Evolutionary conservation across 116 monocot species (phyloP), one percentile per base, ranked within the genome.

Genomic region (Zostera marina): DNA sequence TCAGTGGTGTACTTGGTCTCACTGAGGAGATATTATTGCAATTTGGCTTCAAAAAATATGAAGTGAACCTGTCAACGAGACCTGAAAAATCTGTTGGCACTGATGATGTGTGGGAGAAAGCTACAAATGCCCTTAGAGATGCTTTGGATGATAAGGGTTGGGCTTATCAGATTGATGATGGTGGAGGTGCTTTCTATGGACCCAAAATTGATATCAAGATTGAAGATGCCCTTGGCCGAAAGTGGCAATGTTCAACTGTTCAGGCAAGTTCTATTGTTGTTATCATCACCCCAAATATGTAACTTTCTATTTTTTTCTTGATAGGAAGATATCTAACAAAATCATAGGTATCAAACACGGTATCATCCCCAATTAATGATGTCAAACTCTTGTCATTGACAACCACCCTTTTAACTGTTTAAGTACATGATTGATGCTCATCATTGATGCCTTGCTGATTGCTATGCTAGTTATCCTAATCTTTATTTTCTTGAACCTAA

Each of bases 161-260:
- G 94, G 68, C 68, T 11, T 94, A 94, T 72, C 76, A 94, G 64
- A 72, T 88, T 58, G 88, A 94, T 67, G 84, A 87, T 70, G 93
- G 93, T 68, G 93, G 93, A 46, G 93, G 93, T 69, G 93, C 93
- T 38, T 93, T 93, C 66, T 93, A 93, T 74, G 93, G 93, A 45
- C 93, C 93, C 21, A 93, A 93, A 60, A 88, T 93, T 54, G 93
- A 93, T 72, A 68, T 93, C 22, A 93, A 93, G 72, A 88, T 93
- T 64, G 79, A 93, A 71, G 93, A 93, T 77, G 84, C 88, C 54
- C 79, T 93, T 68, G 81, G 84, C 58, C 77, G 93, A 62, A 93
- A 93, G 70, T 94, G 94, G 94, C 94, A 88, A 46, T 94, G 88
- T 64, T 94, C 94, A 19, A 94, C 94, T 41, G 76, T 88, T 17